These are phyloP conservation scores for Lactarius hengduanensis DNA, from an alignment of 768 basidiomycete species.

Conservation along the genomic window DNA sequence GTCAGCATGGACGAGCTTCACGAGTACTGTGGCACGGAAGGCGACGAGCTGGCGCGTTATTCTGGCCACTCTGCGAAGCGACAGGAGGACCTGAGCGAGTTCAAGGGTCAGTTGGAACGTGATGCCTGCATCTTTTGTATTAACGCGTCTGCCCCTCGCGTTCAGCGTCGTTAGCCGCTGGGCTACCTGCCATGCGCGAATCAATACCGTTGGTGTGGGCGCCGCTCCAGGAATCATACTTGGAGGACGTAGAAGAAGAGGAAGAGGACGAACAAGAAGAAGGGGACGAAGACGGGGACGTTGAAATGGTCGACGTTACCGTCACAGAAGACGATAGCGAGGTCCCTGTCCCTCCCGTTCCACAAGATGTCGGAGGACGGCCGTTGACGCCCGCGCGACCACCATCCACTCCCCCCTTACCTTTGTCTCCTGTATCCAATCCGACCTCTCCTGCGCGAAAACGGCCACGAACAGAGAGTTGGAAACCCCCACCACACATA, in stretches of 20 bases:
- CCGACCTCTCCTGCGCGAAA: conserved; percentile 58
- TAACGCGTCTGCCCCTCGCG: conserved; percentile 34
- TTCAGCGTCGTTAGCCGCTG: conserved; percentile 58
- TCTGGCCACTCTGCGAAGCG: conserved; percentile 60
- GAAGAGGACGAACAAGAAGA: conserved; percentile 36
- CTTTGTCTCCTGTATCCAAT: conserved; percentile 58
- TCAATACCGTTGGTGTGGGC: conserved; percentile 49
- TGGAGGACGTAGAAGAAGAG: conserved; percentile 37
- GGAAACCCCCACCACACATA: conserved; percentile 62
- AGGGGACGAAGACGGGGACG: conserved; percentile 25
- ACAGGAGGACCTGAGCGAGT: conserved; percentile 70
- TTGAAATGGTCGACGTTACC: conserved; percentile 26
- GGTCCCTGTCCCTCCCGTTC: conserved; percentile 21
- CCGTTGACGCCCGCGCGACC: conserved; percentile 29
- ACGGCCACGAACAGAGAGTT: conserved; percentile 52
- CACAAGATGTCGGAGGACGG: conserved; percentile 20
- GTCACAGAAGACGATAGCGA: conserved; percentile 21
- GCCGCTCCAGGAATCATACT: conserved; percentile 32
- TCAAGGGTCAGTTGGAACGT: conserved; percentile 55
- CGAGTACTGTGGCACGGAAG: conserved; percentile 67
- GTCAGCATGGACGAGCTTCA: conserved; percentile 65
- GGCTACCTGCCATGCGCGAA: conserved; percentile 55
- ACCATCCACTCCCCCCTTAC: conserved; percentile 44
- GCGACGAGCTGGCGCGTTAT: conserved; percentile 65
- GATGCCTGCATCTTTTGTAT: conserved; percentile 28